Conservation (phyloP, 2,329 filamentous ascomycete genomes). For the Pyricularia grisea region DNA sequence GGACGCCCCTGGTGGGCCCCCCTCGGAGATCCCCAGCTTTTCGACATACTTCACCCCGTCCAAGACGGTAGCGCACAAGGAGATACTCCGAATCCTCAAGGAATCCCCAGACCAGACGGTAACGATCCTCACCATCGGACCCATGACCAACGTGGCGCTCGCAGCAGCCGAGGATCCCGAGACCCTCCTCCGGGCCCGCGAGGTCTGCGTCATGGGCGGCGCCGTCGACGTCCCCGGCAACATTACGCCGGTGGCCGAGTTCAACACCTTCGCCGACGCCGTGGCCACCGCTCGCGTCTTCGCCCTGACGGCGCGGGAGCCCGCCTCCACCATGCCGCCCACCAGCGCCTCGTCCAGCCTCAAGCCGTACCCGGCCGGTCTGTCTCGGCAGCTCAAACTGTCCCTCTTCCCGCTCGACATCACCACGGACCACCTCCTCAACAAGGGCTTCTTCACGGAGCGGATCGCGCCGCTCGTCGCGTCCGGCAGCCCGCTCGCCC, state of each 20-base stretch:
- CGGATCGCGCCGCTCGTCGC: conserved; percentile 45
- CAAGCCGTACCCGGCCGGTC: conserved; percentile 49
- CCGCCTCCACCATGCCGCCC: conserved; percentile 74
- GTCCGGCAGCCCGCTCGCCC: conserved; percentile 60
- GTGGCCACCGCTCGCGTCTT: conserved; percentile 69
- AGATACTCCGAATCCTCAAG: conserved; percentile 78
- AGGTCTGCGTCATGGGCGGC: conserved; percentile 93
- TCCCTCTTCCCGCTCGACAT: conserved; percentile 71
- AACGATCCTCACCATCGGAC: conserved; percentile 83
- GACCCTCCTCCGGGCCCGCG: conserved; percentile 79
- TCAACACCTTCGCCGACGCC: conserved; percentile 89
- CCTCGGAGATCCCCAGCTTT: conserved; percentile 32
- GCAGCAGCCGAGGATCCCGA: conserved; percentile 84
- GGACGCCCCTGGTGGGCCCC: conserved; percentile 22
- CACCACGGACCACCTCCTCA: conserved; percentile 61
- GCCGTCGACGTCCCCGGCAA: conserved; percentile 74
- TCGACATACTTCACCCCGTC: conserved; percentile 67
- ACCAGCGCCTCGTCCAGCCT: conserved; percentile 15
- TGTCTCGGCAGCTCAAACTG: conserved; percentile 55
- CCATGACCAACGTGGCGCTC: conserved; percentile 85
- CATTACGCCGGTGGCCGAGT: conserved; percentile 77
- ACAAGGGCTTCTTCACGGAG: conserved; percentile 46
- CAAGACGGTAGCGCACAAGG: conserved; percentile 62
- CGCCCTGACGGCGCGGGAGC: conserved; percentile 64
- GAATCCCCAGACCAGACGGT: conserved; percentile 78